Conservation (phyloP, 768 basidiomycete genomes). For the Boletus rufocinnamomeus region DNA sequence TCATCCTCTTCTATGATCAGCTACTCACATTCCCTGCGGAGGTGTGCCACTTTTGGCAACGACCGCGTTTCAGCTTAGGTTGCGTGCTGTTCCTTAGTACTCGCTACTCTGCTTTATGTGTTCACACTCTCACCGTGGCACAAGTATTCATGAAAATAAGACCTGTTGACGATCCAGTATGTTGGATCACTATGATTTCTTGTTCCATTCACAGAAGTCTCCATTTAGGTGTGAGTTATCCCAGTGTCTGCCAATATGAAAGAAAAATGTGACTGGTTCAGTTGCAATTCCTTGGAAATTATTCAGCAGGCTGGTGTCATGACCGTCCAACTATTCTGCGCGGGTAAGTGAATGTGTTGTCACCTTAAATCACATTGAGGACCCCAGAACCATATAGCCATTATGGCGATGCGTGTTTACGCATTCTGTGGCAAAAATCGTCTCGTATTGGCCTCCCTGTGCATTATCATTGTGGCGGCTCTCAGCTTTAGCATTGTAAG, state of each 20-base stretch:
- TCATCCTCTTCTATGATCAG: too few species aligned
- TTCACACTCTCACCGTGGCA: background rate
- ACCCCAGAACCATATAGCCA: too few species aligned
- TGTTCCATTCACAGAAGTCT: background rate
- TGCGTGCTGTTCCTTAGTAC: too few species aligned
- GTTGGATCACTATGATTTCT: background rate
- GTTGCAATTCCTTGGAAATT: background rate
- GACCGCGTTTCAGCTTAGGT: too few species aligned
- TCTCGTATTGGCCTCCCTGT: too few species aligned
- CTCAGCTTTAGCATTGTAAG: conserved; percentile 2
- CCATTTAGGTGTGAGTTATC: background rate
- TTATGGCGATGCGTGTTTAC: too few species aligned
- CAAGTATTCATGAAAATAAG: conserved; percentile 34
- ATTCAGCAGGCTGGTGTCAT: conserved; percentile 4
- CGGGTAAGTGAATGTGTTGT: conserved; percentile 3
- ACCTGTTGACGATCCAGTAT: background rate
- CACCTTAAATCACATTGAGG: too few species aligned
- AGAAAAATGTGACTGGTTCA: background rate
- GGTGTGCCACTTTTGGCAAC: too few species aligned
- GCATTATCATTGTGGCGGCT: too few species aligned
- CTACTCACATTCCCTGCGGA: too few species aligned
- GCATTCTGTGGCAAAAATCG: too few species aligned
- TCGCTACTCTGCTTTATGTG: too few species aligned
- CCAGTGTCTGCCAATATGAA: background rate
- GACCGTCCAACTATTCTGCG: conserved; percentile 8